Percentiles rank a stretch among this genome's conserved stretches.
These are phyloP conservation scores for Tetraselmis striata DNA, from an alignment of 139 green algal species.

Conservation along the genomic window DNA sequence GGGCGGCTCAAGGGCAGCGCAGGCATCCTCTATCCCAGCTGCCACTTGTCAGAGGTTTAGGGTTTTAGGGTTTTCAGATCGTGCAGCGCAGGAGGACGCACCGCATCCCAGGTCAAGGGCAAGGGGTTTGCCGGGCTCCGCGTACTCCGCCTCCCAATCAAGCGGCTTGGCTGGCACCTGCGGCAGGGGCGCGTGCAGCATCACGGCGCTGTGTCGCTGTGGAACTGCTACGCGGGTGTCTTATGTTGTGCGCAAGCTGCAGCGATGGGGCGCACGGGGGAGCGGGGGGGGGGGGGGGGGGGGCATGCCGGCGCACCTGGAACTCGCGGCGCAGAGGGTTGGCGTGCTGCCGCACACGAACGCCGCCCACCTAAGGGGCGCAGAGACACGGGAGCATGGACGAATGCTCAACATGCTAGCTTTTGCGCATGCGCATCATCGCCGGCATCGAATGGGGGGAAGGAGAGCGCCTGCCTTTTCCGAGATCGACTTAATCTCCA, in stretches of 20 bases:
- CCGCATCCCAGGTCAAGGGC: slow-evolving; percentile 78
- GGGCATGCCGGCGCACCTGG: slow-evolving; percentile 11
- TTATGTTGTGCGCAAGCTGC: too few species aligned
- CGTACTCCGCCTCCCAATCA: slow-evolving; percentile 50
- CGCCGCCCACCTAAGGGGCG: slow-evolving; percentile 21
- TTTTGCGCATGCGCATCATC: background rate
- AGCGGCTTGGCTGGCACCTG: slow-evolving; percentile 25
- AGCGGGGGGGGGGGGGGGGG: background rate
- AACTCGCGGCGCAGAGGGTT: slow-evolving; percentile 62
- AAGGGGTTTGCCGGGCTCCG: slow-evolving; percentile 51
- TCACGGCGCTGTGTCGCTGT: background rate
- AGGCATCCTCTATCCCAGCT: too few species aligned
- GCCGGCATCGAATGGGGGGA: background rate
- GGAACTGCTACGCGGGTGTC: background rate
- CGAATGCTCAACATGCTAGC: background rate
- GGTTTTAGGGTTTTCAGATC: too few species aligned
- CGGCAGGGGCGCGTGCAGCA: slow-evolving; percentile 8
- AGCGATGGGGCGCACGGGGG: background rate
- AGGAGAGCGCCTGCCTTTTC: background rate
- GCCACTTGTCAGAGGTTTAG: too few species aligned
- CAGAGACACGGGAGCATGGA: background rate
- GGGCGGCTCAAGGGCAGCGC: too few species aligned
- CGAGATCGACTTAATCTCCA: background rate
- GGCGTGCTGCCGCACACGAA: slow-evolving; percentile 72
- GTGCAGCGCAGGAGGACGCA: background rate